Evolutionary conservation across 345 rosid genomes (phyloP).

Genomic region (Salix suchowensis): DNA sequence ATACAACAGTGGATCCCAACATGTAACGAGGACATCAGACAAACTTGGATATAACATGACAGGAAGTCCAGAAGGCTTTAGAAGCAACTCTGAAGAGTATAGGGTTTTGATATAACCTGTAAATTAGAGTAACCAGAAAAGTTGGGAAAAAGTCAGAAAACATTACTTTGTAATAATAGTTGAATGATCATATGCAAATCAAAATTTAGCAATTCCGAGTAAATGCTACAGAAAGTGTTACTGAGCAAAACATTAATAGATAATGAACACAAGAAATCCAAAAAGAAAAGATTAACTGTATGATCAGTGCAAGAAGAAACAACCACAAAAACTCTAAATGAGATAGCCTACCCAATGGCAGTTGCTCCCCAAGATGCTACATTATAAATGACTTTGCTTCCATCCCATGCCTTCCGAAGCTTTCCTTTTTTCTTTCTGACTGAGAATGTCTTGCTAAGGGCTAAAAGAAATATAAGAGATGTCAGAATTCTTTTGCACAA

Average conservation of each 20-base stretch:
- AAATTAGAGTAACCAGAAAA: neutral
- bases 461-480: conserved; percentile 33
- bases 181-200: neutral
- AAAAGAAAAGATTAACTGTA: neutral
- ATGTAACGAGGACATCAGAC: conserved; percentile 35
- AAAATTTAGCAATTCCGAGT: neutral
- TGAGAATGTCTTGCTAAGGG: conserved; percentile 84
- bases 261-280: neutral
- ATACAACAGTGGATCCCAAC: conserved; percentile 19
- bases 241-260: neutral
- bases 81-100: conserved; percentile 65
- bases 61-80: conserved; percentile 86
- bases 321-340: neutral
- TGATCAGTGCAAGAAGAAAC: neutral
- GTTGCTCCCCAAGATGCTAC: conserved; percentile 99
- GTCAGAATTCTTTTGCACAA: conserved; percentile 11
- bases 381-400: conserved; percentile 88
- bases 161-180: neutral
- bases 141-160: neutral
- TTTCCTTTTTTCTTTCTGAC: conserved; percentile 79
- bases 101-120: conserved; percentile 95
- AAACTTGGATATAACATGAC: conserved; percentile 78
- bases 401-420: conserved; percentile 99
- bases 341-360: conserved; percentile 63
- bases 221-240: neutral